Evolutionary conservation across 139 green algal species (phyloP).

Genomic region (Chlorella sorokiniana): DNA sequence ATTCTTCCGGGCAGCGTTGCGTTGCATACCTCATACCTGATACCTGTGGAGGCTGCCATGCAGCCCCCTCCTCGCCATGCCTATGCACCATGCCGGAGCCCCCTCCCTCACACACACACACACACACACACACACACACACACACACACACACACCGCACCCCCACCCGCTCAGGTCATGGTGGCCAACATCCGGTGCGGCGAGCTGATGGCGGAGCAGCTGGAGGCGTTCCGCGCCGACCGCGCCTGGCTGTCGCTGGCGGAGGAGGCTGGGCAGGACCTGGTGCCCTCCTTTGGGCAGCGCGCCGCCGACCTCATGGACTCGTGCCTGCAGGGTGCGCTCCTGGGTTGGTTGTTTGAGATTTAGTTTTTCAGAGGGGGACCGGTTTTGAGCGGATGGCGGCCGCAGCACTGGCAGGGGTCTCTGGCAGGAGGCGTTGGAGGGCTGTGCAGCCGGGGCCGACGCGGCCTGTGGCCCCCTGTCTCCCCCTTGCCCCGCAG

Average conservation of each 20-base stretch:
- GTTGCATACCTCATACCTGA: too few species aligned
- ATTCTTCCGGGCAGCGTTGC: too few species aligned
- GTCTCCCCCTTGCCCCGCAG: not conserved
- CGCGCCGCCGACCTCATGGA: slow-evolving; percentile 56
- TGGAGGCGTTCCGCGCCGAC: slow-evolving; percentile 63
- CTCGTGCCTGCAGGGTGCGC: slow-evolving; percentile 71
- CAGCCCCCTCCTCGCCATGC: too few species aligned
- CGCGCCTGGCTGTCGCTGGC: slow-evolving; percentile 63
- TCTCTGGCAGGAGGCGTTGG: too few species aligned
- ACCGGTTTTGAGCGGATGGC: too few species aligned
- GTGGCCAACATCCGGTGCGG: slow-evolving; percentile 95
- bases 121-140: too few species aligned
- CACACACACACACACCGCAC: too few species aligned
- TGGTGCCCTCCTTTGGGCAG: slow-evolving; percentile 73
- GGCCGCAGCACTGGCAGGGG: not conserved
- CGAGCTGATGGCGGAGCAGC: slow-evolving; percentile 82
- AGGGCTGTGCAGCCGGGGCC: too few species aligned
- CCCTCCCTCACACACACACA: too few species aligned
- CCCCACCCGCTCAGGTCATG: slow-evolving; percentile 78
- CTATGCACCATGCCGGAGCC: too few species aligned
- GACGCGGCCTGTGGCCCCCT: too few species aligned
- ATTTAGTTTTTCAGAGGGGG: not conserved
- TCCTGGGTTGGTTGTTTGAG: not conserved
- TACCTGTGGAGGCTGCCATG: too few species aligned
- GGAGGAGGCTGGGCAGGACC: slow-evolving; percentile 35